A percentile compares a stretch with the other conserved stretches of the same genome.
Evolutionary conservation across 805 yeast genomes (phyloP).

Genomic region (Wickerhamiella sergipiensis): DNA sequence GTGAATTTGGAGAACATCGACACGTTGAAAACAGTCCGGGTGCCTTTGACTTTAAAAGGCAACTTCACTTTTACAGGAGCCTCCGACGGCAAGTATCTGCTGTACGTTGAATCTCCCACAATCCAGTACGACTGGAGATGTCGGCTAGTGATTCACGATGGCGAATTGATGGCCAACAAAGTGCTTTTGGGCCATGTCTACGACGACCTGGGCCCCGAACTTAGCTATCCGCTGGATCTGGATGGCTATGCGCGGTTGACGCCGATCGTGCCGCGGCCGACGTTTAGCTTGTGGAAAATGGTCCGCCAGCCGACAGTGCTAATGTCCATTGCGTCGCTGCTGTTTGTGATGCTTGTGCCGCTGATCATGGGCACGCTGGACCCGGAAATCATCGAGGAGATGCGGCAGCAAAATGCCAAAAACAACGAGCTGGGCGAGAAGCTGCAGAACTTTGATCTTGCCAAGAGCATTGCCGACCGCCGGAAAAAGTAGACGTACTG

Average conservation of each 20-base stretch:
- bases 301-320: conserved; percentile 26
- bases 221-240: conserved; percentile 22
- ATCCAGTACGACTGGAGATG: conserved; percentile 7
- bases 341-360: conserved; percentile 24
- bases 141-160: conserved; percentile 12
- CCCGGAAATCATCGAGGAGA: conserved; percentile 24
- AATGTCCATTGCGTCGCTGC: conserved; percentile 22
- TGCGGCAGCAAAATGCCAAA: conserved; percentile 19
- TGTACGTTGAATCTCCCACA: conserved; percentile 12
- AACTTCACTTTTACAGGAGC: conserved; percentile 9
- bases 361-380: conserved; percentile 21
- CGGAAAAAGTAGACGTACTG: background rate
- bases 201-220: conserved; percentile 20
- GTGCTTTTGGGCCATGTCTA: conserved; percentile 20
- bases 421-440: conserved; percentile 10
- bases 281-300: conserved; percentile 21
- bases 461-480: conserved; percentile 20
- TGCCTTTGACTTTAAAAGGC: conserved; percentile 9
- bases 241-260: conserved; percentile 7
- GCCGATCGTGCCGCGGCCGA: conserved; percentile 16
- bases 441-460: conserved; percentile 21
- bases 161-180: conserved; percentile 18
- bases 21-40: conserved; percentile 2
- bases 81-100: conserved; percentile 8
- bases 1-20: conserved; percentile 5